These are phyloP conservation scores for Candida nanaspora DNA, from an alignment of 805 yeast species.

Conservation along the genomic window DNA sequence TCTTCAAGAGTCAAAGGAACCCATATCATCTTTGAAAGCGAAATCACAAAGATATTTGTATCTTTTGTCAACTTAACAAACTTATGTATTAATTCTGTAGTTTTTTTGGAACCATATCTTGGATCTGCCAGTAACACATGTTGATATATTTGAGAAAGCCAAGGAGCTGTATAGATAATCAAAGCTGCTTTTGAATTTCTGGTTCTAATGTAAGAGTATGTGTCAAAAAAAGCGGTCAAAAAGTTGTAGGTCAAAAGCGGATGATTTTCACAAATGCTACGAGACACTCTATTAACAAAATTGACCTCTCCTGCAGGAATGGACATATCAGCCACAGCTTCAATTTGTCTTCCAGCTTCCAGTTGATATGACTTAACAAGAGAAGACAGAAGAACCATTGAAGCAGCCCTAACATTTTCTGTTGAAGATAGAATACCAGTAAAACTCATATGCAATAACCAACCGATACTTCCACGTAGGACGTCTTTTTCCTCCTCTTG, in stretches of 20 bases:
- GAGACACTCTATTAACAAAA: constrained; percentile 51
- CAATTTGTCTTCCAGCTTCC: constrained; percentile 50
- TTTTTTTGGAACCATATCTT: constrained; percentile 51
- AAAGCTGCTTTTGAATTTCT: constrained; percentile 34
- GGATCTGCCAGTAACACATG: constrained; percentile 49
- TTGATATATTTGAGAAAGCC: constrained; percentile 62
- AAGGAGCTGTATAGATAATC: constrained; percentile 54
- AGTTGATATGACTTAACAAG: constrained; percentile 53
- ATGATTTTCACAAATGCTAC: constrained; percentile 44
- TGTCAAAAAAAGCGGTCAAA: constrained; percentile 39
- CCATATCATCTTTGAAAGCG: constrained; percentile 62
- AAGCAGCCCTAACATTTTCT: constrained; percentile 52
- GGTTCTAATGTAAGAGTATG: constrained; percentile 34
- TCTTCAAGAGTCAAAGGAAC: constrained; percentile 55
- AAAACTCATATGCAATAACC: constrained; percentile 55
- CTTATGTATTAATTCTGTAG: constrained; percentile 53
- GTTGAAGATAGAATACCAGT: constrained; percentile 60
- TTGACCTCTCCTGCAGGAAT: constrained; percentile 64
- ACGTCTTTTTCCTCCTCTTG: constrained; percentile 33
- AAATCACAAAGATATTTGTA: constrained; percentile 40
- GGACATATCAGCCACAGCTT: constrained; percentile 49
- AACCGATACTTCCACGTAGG: constrained; percentile 35
- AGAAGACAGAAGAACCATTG: constrained; percentile 57
- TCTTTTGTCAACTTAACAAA: constrained; percentile 51
- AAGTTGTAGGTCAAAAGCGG: constrained; percentile 60